Evolutionary conservation across 2,329 filamentous ascomycete genomes (phyloP).

Genomic region (Fusarium sp.): DNA sequence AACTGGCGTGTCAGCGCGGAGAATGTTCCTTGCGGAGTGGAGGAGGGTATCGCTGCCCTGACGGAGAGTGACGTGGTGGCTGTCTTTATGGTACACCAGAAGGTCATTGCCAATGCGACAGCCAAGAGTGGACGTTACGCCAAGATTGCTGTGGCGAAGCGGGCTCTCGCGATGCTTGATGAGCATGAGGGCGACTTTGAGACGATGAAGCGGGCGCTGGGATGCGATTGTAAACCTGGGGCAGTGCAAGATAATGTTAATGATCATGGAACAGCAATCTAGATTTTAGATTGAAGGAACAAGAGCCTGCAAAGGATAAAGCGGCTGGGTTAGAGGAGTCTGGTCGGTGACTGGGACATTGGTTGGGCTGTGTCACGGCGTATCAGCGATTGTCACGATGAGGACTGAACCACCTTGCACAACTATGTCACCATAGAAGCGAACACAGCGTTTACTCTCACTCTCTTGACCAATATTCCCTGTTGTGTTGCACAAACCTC

Average conservation of each 20-base stretch:
- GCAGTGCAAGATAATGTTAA: not conserved
- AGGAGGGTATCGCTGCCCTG: constrained; percentile 55
- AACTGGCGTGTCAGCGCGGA: constrained; percentile 67
- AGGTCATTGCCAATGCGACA: constrained; percentile 71
- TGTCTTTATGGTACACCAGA: constrained; percentile 80
- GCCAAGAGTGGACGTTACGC: constrained; percentile 78
- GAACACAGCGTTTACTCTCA: not conserved
- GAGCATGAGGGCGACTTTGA: constrained; percentile 58
- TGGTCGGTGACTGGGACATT: not conserved
- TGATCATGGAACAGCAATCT: constrained; percentile 34
- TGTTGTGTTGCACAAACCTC: not conserved
- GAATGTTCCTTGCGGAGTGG: constrained; percentile 54
- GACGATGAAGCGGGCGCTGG: constrained; percentile 67
- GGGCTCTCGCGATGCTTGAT: constrained; percentile 63
- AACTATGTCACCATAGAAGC: not conserved
- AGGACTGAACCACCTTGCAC: not conserved
- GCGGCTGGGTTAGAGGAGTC: not conserved
- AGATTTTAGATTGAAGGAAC: not conserved
- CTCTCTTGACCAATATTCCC: not conserved
- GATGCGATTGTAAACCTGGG: constrained; percentile 69
- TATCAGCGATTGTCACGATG: not conserved
- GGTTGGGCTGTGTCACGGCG: not conserved
- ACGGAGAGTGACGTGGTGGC: constrained; percentile 70
- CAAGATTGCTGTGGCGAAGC: constrained; percentile 74
- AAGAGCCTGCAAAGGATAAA: not conserved